Percentiles rank a stretch among this genome's conserved stretches.
Evolutionary conservation across 371 early-diverging fungal species (phyloP).

Genomic region (Syncephalastrum sp.): DNA sequence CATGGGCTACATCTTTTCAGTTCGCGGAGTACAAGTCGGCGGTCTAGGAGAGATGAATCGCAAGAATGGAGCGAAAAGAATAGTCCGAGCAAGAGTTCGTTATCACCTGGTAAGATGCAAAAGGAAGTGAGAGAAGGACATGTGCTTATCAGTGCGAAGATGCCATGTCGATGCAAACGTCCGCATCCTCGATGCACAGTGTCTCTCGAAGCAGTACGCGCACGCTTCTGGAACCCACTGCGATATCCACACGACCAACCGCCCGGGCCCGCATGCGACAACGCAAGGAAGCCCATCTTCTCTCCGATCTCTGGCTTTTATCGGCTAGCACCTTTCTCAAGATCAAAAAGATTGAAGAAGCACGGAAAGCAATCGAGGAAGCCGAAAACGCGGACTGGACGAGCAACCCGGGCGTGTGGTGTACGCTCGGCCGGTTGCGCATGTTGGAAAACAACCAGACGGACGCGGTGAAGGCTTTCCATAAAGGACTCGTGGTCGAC

Average conservation of each 20-base stretch:
- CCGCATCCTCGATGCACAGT: slow-evolving; percentile 9
- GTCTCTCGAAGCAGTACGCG: no score
- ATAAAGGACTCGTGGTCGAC: slow-evolving; percentile 54
- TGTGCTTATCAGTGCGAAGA: slow-evolving; percentile 3
- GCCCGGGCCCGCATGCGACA: slow-evolving; percentile 24
- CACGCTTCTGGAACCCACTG: slow-evolving; percentile 8
- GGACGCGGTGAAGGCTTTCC: slow-evolving; percentile 48
- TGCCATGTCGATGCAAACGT: neutral
- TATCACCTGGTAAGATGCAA: neutral
- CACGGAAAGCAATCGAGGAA: slow-evolving; percentile 64
- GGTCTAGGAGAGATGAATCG: slow-evolving; percentile 9
- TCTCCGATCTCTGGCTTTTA: slow-evolving; percentile 55
- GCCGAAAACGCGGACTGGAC: slow-evolving; percentile 59
- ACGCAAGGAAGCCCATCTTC: slow-evolving; percentile 22
- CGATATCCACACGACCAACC: slow-evolving; percentile 17
- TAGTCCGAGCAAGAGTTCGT: slow-evolving; percentile 2
- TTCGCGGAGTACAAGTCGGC: slow-evolving; percentile 10
- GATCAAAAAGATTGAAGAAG: slow-evolving; percentile 60
- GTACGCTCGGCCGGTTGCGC: slow-evolving; percentile 50
- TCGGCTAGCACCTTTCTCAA: slow-evolving; percentile 63
- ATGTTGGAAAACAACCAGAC: slow-evolving; percentile 41
- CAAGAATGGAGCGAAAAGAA: slow-evolving; percentile 5
- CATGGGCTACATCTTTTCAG: slow-evolving; percentile 17
- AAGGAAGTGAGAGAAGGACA: slow-evolving; percentile 15
- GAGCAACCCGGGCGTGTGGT: slow-evolving; percentile 56